A percentile compares a stretch with the other conserved stretches of the same genome.
Conservation (phyloP, 2,329 filamentous ascomycete species). For the Huntiella bhutanensis region DNA sequence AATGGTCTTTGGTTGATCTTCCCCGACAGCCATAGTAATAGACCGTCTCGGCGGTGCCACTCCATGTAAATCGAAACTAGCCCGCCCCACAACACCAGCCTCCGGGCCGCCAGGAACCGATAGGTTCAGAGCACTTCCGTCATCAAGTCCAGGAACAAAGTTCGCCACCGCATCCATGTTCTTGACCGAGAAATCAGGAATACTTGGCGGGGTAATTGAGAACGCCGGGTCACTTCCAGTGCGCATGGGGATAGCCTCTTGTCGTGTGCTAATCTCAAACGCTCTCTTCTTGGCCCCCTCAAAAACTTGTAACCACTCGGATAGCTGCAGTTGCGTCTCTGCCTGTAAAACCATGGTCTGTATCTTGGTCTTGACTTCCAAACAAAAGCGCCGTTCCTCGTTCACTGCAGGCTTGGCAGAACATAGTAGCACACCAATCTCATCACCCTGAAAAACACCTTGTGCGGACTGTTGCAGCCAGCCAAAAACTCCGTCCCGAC, state of each 20-base stretch:
- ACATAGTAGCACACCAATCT: constrained; percentile 86
- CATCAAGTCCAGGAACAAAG: too few species aligned
- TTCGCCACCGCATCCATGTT: constrained; percentile 41
- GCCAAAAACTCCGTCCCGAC: constrained; percentile 88
- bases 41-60: constrained; percentile 30
- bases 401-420: constrained; percentile 78
- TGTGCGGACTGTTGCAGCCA: constrained; percentile 72
- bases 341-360: constrained; percentile 77
- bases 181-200: constrained; percentile 80
- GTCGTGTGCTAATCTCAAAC: constrained; percentile 50
- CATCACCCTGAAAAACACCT: constrained; percentile 86
- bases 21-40: constrained; percentile 29
- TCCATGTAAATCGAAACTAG: constrained; percentile 51
- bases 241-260: constrained; percentile 26
- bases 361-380: constrained; percentile 96
- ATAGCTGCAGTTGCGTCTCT: constrained; percentile 81
- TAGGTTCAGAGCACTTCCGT: too few species aligned
- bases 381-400: constrained; percentile 90
- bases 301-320: constrained; percentile 84
- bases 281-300: constrained; percentile 87
- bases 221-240: constrained; percentile 57
- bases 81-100: constrained; percentile 22
- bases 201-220: constrained; percentile 71
- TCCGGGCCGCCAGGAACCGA: too few species aligned
- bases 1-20: constrained; percentile 42